Percentiles rank a stretch among this genome's conserved stretches.
These are phyloP conservation scores for Colletotrichum paranaense DNA, from an alignment of 2,329 filamentous ascomycete genomes.

Conservation along the genomic window DNA sequence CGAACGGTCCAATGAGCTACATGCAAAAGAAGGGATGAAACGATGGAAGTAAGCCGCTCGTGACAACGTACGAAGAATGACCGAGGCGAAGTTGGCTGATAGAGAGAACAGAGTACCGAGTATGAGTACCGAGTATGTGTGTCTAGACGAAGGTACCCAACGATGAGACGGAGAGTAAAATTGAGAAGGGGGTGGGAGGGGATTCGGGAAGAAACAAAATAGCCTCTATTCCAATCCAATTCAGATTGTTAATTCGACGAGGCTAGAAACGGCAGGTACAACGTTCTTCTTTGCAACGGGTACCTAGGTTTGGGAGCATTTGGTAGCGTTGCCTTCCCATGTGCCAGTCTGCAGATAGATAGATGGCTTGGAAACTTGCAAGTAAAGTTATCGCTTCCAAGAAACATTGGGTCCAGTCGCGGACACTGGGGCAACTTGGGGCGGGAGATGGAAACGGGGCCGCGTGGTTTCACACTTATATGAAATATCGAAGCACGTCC, in stretches of 20 bases:
- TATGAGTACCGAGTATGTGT: too few relatives aligned
- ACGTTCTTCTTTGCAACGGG: too few relatives aligned
- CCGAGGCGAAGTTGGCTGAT: neutral
- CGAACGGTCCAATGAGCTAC: conserved; percentile 6
- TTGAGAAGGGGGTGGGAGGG: neutral
- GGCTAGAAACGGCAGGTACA: neutral
- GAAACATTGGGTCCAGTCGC: neutral
- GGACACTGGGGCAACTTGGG: neutral
- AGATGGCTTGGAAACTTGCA: neutral
- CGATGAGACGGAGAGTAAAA: neutral
- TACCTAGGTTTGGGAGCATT: too few relatives aligned
- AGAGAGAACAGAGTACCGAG: neutral
- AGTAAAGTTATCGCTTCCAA: neutral
- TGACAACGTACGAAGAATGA: conserved; percentile 5
- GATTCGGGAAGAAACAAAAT: neutral
- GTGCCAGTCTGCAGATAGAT: too few relatives aligned
- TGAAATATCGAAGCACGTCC: neutral
- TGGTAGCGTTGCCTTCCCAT: too few relatives aligned
- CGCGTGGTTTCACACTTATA: conserved; percentile 9
- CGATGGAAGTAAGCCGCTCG: conserved; percentile 19
- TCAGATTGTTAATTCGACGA: neutral
- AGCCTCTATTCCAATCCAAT: neutral
- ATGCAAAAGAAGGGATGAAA: conserved; percentile 28
- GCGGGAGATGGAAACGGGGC: neutral
- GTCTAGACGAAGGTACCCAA: too few relatives aligned